Base-by-base conservation (phyloP, 192 early-diverging fungal species). In the Entophlyctis helioformis region DNA sequence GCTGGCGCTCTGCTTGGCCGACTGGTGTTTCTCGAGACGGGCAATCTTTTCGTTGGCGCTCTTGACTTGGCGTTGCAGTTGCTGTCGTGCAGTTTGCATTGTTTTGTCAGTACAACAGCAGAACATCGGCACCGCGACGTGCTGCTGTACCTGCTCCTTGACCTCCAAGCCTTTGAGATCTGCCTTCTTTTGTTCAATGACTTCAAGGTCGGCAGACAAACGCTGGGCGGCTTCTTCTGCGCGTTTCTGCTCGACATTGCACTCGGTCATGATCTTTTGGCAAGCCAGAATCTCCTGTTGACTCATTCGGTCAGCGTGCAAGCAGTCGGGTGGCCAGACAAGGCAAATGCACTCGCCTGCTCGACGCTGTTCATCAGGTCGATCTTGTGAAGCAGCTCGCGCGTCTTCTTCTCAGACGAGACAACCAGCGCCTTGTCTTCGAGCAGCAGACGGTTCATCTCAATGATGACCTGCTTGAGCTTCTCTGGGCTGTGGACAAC, bases 401-500 rank as follows among this genome's bases (percentile, higher is more conserved):
- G 68, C 9, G 63, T 33, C 32, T 66, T 66, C 19, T 72, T 63
- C 51, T 86, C 81, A 21, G 57, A 48, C 2, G 32, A 23, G 1
- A 54, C 44, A 3, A 76, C 33, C 32, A 65, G 63, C 11, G 31
- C 24, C 37, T 80, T 78, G 20, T 76, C 69, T 7, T 46, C 46
- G 1, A 36, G 29, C 2, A 78, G 59, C 8, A 47, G 48, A 13
- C 51, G 34, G 48, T 46, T 80, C 71, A 86, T 75, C 43, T 86
- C 80, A 2, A 42, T 34, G 20, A 86, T 57, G 2, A 77, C 81
- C 42, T 73, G 63, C 54, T 83, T 73, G 12, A 84, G 61, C 58
- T 80, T 78, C 54, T 81, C 84, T 1, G 84, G 84, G 50, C 74
- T 82, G n/a, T 77, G 72, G 28, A 87, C 82, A 19, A 87, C 76